Base-by-base conservation (phyloP, 1,284 basidiomycete genomes). In the Thecaphora frezii region DNA sequence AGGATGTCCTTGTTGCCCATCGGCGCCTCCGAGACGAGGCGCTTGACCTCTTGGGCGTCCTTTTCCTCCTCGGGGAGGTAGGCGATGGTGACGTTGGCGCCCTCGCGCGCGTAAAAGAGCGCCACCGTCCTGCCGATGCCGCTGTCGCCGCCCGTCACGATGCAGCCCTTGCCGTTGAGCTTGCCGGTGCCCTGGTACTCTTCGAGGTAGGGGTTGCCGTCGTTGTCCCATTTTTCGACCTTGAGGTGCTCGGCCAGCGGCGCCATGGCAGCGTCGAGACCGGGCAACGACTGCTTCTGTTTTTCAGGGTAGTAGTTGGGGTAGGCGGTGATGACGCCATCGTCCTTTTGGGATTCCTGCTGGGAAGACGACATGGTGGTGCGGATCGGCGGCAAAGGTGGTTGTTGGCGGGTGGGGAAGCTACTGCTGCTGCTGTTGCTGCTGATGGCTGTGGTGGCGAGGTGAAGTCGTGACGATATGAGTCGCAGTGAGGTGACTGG, bases 71-170 rank as follows among this genome's bases (percentile, higher is more conserved):
- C 81, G 5, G 85, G 83, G 1, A 88, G 81, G 75, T 87, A 84
- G n/a, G 82, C 82, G 57, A 88, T 85, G 0, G 86, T 85, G n/a
- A 88, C 82, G 46, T 85, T 85, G 16, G 84, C 83, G 1, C 87
- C 87, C 72, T 88, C 86, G 18, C 86, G 81, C 1, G 86, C 86
- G 64, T 86, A 86, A 75, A 85, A 82, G 54, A 85, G 82, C 10
- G 86, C 85, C 1, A 84, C 84, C 1, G 84, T 76, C 24, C 86
- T 82, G 9, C 86, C 86, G 48, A 87, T 87, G n/a, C 86, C 84
- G 25, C 82, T 84, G 69, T 85, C 83, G 26, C 82, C 83, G 33
- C 83, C 82, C 7, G 83, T 87, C 57, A 89, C 80, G 46, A 88
- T 79, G 4, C 84, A 85, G 14, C 82, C 83, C 80, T 87, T 87